Base-by-base conservation (phyloP, 345 rosid species). In the Gossypioides kirkii region DNA sequence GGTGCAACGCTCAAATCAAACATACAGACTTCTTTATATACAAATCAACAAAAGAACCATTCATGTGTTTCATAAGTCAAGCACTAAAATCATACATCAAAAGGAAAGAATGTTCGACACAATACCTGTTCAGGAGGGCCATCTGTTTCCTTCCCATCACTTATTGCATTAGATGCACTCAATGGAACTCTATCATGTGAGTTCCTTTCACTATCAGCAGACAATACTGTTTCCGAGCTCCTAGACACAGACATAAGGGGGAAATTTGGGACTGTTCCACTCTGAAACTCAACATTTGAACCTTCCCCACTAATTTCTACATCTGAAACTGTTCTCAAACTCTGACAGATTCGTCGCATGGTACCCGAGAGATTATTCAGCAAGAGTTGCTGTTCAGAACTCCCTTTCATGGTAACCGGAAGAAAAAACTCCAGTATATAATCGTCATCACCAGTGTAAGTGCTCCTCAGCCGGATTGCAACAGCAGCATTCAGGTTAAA, bases 401-500 rank as follows among this genome's bases (percentile, higher is more conserved):
- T 84, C 74, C 93, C 95, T 26, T 80, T 89, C 76, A 90, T 89
- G 71, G 77, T 87, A 59, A 86, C 80, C 54, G 98, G 98, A 52
- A 94, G 92, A 81, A 94, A 89, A 78, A 92, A 85, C 84, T 94
- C 97, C 25, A 94, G 81, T 72, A 92, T 78, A 73, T 94, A 94
- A 75, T 90, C 92, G 58, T 80, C 84, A 52, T 87, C 86, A 3
- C 87, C 93, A 7, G 98, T 94, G 72, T 80, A 75, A 6, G 91
- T 94, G 61, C 97, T 94, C 82, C 93, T 87, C 32, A 94, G 85
- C 83, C 91, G 86, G 78, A 88, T 88, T 50, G 97, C 96, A 79
- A 94, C 98, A 1, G 95, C 97, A 72, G 98, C 97, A 83, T 85
- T 90, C 61, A 94, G 81, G 41, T 93, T 88, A 79, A 84, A 88